A percentile compares a stretch with the other conserved stretches of the same genome.
Conservation (phyloP, 2,329 filamentous ascomycete species). For the Aspergillus ibericus region DNA sequence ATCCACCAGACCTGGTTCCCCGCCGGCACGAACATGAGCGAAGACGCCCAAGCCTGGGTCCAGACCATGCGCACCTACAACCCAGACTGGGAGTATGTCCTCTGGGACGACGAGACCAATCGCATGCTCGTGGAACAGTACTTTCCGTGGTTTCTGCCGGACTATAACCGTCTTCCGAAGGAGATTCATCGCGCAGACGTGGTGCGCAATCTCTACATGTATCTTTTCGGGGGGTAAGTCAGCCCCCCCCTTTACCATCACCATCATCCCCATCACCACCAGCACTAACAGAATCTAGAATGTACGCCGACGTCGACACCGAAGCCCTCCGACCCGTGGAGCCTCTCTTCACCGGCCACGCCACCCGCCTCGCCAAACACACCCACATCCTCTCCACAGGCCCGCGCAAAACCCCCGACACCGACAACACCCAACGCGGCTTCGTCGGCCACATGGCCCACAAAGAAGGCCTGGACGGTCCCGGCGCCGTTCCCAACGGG, state of each 20-base stretch:
- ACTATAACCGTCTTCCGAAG: conserved; percentile 17
- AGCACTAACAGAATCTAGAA: conserved; percentile 5
- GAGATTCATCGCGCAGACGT: conserved; percentile 23
- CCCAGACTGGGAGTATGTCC: conserved; percentile 23
- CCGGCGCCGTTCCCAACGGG: conserved; percentile 22
- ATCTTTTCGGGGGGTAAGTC: conserved; percentile 19
- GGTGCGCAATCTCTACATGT: conserved; percentile 23
- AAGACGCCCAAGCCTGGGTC: conserved; percentile 20
- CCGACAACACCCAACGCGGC: conserved; percentile 12
- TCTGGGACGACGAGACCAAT: conserved; percentile 23
- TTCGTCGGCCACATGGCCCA: conserved; percentile 23
- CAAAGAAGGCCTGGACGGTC: conserved; percentile 12
- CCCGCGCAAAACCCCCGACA: background rate
- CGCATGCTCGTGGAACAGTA: conserved; percentile 17
- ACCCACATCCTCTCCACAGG: background rate
- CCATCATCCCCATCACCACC: no score
- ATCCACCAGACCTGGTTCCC: conserved; percentile 27
- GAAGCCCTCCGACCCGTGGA: conserved; percentile 21
- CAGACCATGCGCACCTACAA: conserved; percentile 16
- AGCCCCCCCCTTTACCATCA: no score
- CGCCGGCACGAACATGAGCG: conserved; percentile 23
- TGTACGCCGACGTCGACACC: conserved; percentile 25
- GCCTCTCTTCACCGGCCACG: conserved; percentile 16
- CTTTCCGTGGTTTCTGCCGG: conserved; percentile 21
- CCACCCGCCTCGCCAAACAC: conserved; percentile 12